These are phyloP conservation scores for Cydonia oblonga DNA, from an alignment of 331 rosid genomes.

Conservation along the genomic window DNA sequence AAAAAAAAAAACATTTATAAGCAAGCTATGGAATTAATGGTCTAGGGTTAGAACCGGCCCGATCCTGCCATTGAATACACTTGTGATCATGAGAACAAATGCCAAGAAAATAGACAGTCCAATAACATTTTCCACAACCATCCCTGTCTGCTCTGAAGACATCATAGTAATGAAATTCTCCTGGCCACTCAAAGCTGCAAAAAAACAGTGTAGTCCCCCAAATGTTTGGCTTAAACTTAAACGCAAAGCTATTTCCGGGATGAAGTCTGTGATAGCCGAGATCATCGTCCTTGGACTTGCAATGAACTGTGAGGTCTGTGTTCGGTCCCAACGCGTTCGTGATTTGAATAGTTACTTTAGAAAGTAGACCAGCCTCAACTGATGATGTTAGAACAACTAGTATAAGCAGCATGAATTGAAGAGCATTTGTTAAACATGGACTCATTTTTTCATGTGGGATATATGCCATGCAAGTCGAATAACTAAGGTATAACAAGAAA, in stretches of 20 bases:
- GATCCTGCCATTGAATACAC: background rate
- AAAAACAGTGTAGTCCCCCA: background rate
- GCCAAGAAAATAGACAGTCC: background rate
- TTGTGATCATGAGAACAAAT: background rate
- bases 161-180: background rate
- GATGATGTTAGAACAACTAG: background rate
- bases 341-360: background rate
- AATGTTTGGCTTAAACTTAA: background rate
- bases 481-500: too few species aligned
- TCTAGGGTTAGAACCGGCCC: background rate
- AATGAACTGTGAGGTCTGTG: background rate
- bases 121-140: background rate
- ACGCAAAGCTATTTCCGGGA: background rate
- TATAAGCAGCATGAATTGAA: background rate
- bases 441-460: background rate
- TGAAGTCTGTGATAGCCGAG: background rate
- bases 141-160: background rate
- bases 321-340: background rate
- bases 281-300: background rate
- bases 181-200: background rate
- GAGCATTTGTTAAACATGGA: background rate
- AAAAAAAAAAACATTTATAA: too few species aligned
- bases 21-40: background rate
- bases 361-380: background rate
- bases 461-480: too few species aligned